Base-by-base conservation (phyloP, 2,329 filamentous ascomycete genomes). In the Aspergillus awamori region DNA sequence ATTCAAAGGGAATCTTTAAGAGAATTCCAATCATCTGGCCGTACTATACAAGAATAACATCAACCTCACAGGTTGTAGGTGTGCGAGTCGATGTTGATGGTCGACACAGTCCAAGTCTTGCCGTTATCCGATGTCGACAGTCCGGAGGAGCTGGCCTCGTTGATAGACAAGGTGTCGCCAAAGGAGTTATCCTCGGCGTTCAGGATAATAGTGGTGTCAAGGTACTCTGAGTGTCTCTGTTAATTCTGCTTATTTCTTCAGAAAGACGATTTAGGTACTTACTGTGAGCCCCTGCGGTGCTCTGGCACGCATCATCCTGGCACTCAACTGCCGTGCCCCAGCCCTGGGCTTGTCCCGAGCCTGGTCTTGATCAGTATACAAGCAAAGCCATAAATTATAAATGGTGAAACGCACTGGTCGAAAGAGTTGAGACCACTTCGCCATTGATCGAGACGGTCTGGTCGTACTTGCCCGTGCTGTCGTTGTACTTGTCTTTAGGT, bases 251-350 rank as follows among this genome's bases (percentile, higher is more conserved):
- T n/a, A 3, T 10, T 13, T 17, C 3, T 5, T 5, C 4, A 5
- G 13, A 2, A 48, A 13, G 15, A 15, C 30, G 8, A 26, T 26
- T 33, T 36, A 45, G 13, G n/a, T 43, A 67, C 72, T 60, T 69
- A 75, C 72, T 47, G 57, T 75, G 72, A 51, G 71, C 62, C n/a
- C 66, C 65, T 13, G 65, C 68, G 6, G 64, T 70, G 48, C 66
- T 67, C 15, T 72, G 43, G 33, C 69, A 74, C 6, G 70, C 67
- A 20, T 68, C 57, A 13, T 69, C 70, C 63, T 74, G 71, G 53
- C 72, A 74, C 51, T 74, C 72, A 2, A 72, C 70, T 8, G 73
- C 72, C 0, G 72, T 74, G 13, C 72, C 72, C 68, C 70, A 75
- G 17, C 72, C 72, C 48, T 74, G 65, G 5, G 72, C 72, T 8